A percentile compares a stretch with the other conserved stretches of the same genome.
Evolutionary conservation across 371 early-diverging fungal genomes (phyloP).

Genomic region (Quaeritorhiza haematococci): DNA sequence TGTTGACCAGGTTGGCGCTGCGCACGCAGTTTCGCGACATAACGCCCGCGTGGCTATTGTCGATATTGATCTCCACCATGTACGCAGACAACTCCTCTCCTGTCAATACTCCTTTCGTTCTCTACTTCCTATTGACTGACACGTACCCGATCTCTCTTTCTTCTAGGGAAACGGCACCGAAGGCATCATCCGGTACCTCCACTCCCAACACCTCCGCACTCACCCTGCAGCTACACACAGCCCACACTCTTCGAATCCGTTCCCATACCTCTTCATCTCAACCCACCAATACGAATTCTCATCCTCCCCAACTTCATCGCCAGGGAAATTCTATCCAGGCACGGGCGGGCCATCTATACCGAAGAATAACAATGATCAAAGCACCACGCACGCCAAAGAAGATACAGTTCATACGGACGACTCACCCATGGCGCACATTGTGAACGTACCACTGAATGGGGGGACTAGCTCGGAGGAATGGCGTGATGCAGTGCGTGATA

Average conservation of each 20-base stretch:
- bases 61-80: conserved; percentile 14
- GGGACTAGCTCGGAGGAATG: not conserved
- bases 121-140: not conserved
- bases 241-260: too few relatives aligned
- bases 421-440: not conserved
- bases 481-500: not conserved
- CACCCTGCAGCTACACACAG: too few relatives aligned
- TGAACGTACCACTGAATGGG: conserved; percentile 6
- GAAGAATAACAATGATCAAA: too few relatives aligned
- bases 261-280: conserved; percentile 9
- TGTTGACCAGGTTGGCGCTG: too few relatives aligned
- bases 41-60: conserved; percentile 10
- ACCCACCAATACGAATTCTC: conserved; percentile 5
- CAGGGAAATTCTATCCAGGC: conserved; percentile 8
- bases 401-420: not conserved
- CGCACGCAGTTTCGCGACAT: not conserved
- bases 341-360: too few relatives aligned
- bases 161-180: conserved; percentile 14
- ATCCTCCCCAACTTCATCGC: not conserved
- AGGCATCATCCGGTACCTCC: conserved; percentile 9
- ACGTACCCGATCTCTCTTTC: too few relatives aligned
- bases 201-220: not conserved
- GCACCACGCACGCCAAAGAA: too few relatives aligned
- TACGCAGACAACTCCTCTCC: not conserved
- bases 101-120: not conserved